These are phyloP conservation scores for Pachyrhizus erosus DNA, from an alignment of 306 rosid genomes.

Conservation along the genomic window DNA sequence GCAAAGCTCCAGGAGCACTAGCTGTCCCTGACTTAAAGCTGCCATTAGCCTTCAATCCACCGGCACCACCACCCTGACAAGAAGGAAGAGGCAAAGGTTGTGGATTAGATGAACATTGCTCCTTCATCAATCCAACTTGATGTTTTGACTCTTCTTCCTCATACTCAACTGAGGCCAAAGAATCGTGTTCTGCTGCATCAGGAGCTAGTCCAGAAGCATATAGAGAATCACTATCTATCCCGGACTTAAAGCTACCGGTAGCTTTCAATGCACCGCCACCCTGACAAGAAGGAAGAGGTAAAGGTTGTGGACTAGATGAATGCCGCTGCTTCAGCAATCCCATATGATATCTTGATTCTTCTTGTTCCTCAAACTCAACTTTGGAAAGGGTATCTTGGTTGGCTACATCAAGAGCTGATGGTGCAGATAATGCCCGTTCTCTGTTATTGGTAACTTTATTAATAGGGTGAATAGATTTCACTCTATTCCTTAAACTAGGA, in stretches of 20 bases:
- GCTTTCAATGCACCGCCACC: constrained; percentile 52
- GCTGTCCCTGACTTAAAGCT: constrained; percentile 62
- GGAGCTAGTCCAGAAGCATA: constrained; percentile 48
- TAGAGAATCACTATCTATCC: constrained; percentile 57
- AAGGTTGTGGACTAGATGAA: constrained; percentile 71
- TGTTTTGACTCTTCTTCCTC: constrained; percentile 62
- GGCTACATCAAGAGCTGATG: constrained; percentile 74
- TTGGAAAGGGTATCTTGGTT: constrained; percentile 61
- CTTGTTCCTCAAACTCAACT: constrained; percentile 60
- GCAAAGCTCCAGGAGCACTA: constrained; percentile 79
- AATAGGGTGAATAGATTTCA: constrained; percentile 60
- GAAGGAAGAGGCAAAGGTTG: constrained; percentile 83
- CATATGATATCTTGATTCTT: constrained; percentile 51
- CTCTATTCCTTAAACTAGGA: constrained; percentile 72
- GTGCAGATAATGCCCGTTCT: constrained; percentile 76
- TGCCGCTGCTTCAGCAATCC: constrained; percentile 53
- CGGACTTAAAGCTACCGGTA: constrained; percentile 64
- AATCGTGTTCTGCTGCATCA: constrained; percentile 69
- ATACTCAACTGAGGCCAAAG: constrained; percentile 54
- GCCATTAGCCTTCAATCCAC: constrained; percentile 52
- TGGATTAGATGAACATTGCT: constrained; percentile 52
- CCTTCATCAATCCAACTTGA: constrained; percentile 51
- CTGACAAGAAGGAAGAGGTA: constrained; percentile 83
- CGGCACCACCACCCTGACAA: constrained; percentile 32
- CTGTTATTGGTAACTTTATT: constrained; percentile 49